Percentiles rank a stretch among this genome's conserved stretches.
phyloP scores from a whole-genome alignment of 176 grass and related monocot genomes.

The Phoenix dactylifera region DNA sequence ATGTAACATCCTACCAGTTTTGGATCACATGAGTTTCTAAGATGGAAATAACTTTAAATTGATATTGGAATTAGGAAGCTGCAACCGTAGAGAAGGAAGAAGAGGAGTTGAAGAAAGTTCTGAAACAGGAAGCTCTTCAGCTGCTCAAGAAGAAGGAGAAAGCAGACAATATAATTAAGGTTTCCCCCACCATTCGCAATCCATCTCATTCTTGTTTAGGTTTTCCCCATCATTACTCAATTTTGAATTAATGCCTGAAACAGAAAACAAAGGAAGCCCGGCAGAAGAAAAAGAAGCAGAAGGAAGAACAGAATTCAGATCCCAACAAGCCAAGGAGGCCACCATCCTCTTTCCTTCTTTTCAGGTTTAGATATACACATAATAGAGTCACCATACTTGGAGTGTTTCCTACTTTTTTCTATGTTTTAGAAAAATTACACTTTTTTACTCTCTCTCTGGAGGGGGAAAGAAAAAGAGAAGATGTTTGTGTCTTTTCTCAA shows the following conservation, averaged over 20 bases:
- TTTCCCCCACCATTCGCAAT: slow-evolving; percentile 2
- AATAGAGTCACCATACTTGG: too few species aligned
- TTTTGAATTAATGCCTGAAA: neutral
- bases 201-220: neutral
- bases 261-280: slow-evolving; percentile 73
- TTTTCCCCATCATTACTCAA: neutral
- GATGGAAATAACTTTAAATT: too few species aligned
- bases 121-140: slow-evolving; percentile 86
- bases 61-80: slow-evolving; percentile 32
- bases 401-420: too few species aligned
- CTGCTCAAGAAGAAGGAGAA: slow-evolving; percentile 91
- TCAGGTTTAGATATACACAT: slow-evolving; percentile 31
- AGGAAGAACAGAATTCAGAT: slow-evolving; percentile 30
- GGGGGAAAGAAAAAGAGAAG: too few species aligned
- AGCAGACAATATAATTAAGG: slow-evolving; percentile 85
- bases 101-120: slow-evolving; percentile 60
- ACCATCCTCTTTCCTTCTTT: slow-evolving; percentile 72
- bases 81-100: slow-evolving; percentile 56
- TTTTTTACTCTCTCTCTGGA: too few species aligned
- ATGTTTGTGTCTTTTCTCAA: too few species aligned
- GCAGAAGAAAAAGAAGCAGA: slow-evolving; percentile 35
- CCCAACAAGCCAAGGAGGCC: slow-evolving; percentile 76
- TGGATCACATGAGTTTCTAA: too few species aligned
- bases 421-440: neutral
- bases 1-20: neutral